Evolutionary conservation across 345 rosid species (phyloP), one percentile per base, ranked within the genome.

Genomic region (Physaria fendleri): DNA sequence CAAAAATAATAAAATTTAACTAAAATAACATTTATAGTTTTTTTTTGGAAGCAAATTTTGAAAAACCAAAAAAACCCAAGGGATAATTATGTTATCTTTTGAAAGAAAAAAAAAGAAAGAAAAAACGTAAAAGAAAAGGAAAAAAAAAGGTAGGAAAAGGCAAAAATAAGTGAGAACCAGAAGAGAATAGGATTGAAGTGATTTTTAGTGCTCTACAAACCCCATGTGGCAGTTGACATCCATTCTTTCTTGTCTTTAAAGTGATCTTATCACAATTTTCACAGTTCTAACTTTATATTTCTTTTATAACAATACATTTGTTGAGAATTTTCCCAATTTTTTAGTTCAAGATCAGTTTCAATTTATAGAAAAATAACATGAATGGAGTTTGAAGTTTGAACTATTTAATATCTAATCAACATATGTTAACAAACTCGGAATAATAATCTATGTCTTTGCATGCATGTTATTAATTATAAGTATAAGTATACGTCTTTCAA

Each of bases 191-290:
- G 59, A 41, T 58, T 49, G 58, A 66, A 66, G 71, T 66, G 53
- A n/a, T 40, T 49, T 58, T 58, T 16, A 40, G 59, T 66, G 28
- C 42, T 52, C 45, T 66, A 66, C 65, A 49, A 58, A n/a, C n/a
- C n/a, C 52, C 59, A 66, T 66, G 71, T 66, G 71, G 59, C 52
- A 4, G 65, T 58, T 66, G 37, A 40, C 65, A 66, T 49, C 71
- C 52, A 58, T 58, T 33, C 65, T 66, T 57, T 50, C 65, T 66
- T 57, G 59, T 57, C 59, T 48, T 66, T 48, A 66, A 66, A 40
- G 52, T 66, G 44, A 58, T 48, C 43, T 40, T 48, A 40, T 40
- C 21, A 48, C 65, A 29, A 28, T 66, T n/a, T 57, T 32, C 38
- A 66, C 45, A 40, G 49, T 58, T 10, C 58, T 66, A 58, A 49